A percentile compares a stretch with the other conserved stretches of the same genome.
Evolutionary conservation across 805 yeast genomes (phyloP).

Genomic region (Cyberlindnera galapagoensis): DNA sequence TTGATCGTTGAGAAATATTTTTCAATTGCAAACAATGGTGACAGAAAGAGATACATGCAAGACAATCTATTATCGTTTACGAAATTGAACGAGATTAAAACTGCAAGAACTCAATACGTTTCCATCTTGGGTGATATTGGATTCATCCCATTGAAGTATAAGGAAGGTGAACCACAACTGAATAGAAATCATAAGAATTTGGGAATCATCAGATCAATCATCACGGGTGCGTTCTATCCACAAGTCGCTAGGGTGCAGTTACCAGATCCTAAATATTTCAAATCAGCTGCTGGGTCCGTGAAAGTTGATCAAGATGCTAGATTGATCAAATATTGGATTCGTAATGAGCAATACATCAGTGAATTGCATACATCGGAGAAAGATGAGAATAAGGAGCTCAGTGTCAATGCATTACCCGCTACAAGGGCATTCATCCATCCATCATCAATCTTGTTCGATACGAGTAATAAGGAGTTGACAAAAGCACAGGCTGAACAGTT

Average conservation of each 20-base stretch:
- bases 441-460: constrained; percentile 64
- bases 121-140: constrained; percentile 74
- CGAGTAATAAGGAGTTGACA: constrained; percentile 26
- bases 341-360: constrained; percentile 46
- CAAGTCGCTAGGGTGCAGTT: constrained; percentile 72
- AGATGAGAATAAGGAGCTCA: constrained; percentile 10
- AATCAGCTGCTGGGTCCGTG: constrained; percentile 71
- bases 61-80: constrained; percentile 57
- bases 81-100: constrained; percentile 62
- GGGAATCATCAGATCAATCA: constrained; percentile 53
- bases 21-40: constrained; percentile 18
- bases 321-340: constrained; percentile 64
- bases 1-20: constrained; percentile 53
- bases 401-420: constrained; percentile 39
- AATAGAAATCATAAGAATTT: constrained; percentile 48
- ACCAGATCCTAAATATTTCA: constrained; percentile 73
- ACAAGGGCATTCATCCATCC: constrained; percentile 83
- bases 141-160: constrained; percentile 54
- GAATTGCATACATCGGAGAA: constrained; percentile 6
- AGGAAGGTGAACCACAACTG: constrained; percentile 25
- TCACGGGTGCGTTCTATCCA: constrained; percentile 81
- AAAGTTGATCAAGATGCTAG: constrained; percentile 82
- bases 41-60: constrained; percentile 39
- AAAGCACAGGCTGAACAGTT: constrained; percentile 21
- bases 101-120: constrained; percentile 64